Percentiles rank a stretch among this genome's conserved stretches.
phyloP scores from a whole-genome alignment of 2,329 filamentous ascomycete species.

The Xenosphaeropsis pyriputrescens region DNA sequence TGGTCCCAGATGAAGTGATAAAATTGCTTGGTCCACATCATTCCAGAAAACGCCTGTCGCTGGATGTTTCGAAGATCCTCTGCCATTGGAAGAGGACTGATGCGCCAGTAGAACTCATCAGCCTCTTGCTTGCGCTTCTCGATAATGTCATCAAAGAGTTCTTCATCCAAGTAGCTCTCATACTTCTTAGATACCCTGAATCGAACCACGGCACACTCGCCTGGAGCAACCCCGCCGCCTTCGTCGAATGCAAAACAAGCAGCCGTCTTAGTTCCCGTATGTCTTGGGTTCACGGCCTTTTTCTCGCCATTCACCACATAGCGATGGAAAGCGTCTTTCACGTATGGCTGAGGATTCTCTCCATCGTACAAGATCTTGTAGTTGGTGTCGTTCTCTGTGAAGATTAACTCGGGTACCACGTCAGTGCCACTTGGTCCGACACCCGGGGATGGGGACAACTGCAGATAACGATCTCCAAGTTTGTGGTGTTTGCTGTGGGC shows the following conservation, averaged over 20 bases:
- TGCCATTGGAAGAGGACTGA: conserved; percentile 85
- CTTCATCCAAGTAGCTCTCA: conserved; percentile 76
- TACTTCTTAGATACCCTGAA: conserved; percentile 71
- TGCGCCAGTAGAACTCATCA: conserved; percentile 88
- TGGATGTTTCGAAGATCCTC: conserved; percentile 93
- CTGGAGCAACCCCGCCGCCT: conserved; percentile 71
- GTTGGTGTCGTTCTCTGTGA: conserved; percentile 95
- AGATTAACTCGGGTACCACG: conserved; percentile 71
- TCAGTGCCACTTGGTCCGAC: conserved; percentile 67
- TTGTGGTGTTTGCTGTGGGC: conserved; percentile 67
- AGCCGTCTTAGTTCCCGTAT: conserved; percentile 73
- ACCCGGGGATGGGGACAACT: conserved; percentile 81
- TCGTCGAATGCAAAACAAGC: conserved; percentile 92
- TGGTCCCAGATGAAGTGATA: conserved; percentile 97
- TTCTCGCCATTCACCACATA: conserved; percentile 74
- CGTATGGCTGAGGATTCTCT: conserved; percentile 67
- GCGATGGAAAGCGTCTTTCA: conserved; percentile 91
- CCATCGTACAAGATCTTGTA: conserved; percentile 61
- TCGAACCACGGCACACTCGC: conserved; percentile 88
- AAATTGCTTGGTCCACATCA: conserved; percentile 98
- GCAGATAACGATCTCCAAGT: conserved; percentile 69
- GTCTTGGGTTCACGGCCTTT: conserved; percentile 64
- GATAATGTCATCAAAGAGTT: conserved; percentile 80
- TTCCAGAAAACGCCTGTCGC: conserved; percentile 83
- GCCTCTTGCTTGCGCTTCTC: conserved; percentile 79